phyloP scores from a whole-genome alignment of 2,329 filamentous ascomycete species.

The Calycina herbarum region DNA sequence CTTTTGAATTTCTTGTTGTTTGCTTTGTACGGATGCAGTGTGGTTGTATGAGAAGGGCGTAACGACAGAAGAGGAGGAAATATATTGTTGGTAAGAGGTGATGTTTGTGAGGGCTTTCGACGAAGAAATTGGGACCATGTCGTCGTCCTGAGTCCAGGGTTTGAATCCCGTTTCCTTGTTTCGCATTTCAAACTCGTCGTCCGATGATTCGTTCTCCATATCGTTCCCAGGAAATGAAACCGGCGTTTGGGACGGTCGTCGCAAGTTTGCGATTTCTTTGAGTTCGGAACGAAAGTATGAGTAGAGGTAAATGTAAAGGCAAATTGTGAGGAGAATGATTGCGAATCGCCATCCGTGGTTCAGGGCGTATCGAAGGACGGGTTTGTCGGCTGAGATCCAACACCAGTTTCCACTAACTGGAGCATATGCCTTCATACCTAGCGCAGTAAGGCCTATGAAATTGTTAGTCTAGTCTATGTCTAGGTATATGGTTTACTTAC shows the following conservation, averaged over 20 bases:
- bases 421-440: slow-evolving; percentile 15
- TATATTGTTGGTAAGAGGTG: slow-evolving; percentile 8
- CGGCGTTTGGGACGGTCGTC: neutral
- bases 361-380: slow-evolving; percentile 40
- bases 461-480: neutral
- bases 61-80: neutral
- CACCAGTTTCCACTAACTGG: slow-evolving; percentile 45
- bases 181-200: slow-evolving; percentile 14
- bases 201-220: neutral
- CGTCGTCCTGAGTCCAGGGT: neutral
- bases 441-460: slow-evolving; percentile 1
- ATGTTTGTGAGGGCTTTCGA: slow-evolving; percentile 13
- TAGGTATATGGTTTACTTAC: neutral
- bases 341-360: slow-evolving; percentile 43
- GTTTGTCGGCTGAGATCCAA: slow-evolving; percentile 39
- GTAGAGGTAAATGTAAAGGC: slow-evolving; percentile 41
- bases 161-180: slow-evolving; percentile 4
- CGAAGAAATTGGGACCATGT: slow-evolving; percentile 8
- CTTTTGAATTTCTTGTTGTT: slow-evolving; percentile 21
- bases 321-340: slow-evolving; percentile 36
- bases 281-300: slow-evolving; percentile 24
- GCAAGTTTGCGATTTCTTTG: slow-evolving; percentile 6
- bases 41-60: neutral
- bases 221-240: neutral
- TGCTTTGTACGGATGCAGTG: neutral